Percentiles rank a stretch among this genome's conserved stretches.
phyloP scores from a whole-genome alignment of 176 grass and related monocot genomes.

The Ampelocalamus luodianensis region DNA sequence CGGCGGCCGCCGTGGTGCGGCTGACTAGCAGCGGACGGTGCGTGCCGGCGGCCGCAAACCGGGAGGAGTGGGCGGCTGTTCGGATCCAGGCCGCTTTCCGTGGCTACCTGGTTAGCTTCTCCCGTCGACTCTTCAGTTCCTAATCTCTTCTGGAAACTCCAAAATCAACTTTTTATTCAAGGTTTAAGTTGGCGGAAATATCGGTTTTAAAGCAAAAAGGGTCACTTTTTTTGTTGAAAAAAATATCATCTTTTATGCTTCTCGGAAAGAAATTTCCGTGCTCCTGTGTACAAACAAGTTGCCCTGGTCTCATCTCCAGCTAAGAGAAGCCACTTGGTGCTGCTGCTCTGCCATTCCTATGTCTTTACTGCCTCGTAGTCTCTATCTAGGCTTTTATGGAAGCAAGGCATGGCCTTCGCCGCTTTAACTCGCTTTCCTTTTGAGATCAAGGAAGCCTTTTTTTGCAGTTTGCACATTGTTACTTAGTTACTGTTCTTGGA shows the following conservation, averaged over 20 bases:
- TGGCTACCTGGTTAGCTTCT: constrained; percentile 78
- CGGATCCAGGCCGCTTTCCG: constrained; percentile 90
- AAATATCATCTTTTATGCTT: not conserved
- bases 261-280: not conserved
- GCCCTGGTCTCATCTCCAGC: constrained; percentile 3
- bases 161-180: not conserved
- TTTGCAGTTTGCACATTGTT: constrained; percentile 35
- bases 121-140: not conserved
- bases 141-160: not conserved
- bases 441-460: not conserved
- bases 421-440: constrained; percentile 35
- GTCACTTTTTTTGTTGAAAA: not conserved
- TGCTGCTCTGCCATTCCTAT: constrained; percentile 17
- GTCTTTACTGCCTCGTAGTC: constrained; percentile 34
- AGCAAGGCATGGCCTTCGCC: constrained; percentile 37
- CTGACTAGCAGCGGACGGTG: constrained; percentile 74
- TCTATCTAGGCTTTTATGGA: constrained; percentile 44
- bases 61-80: constrained; percentile 68
- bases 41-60: constrained; percentile 32
- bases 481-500: constrained; percentile 49
- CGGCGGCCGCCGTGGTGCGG: constrained; percentile 75
- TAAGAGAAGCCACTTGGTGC: not conserved
- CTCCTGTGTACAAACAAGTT: not conserved
- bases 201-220: not conserved
- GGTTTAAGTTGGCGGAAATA: not conserved